Conservation (phyloP, 2,329 filamentous ascomycete species). For the Raffaelea deltoideospora region DNA sequence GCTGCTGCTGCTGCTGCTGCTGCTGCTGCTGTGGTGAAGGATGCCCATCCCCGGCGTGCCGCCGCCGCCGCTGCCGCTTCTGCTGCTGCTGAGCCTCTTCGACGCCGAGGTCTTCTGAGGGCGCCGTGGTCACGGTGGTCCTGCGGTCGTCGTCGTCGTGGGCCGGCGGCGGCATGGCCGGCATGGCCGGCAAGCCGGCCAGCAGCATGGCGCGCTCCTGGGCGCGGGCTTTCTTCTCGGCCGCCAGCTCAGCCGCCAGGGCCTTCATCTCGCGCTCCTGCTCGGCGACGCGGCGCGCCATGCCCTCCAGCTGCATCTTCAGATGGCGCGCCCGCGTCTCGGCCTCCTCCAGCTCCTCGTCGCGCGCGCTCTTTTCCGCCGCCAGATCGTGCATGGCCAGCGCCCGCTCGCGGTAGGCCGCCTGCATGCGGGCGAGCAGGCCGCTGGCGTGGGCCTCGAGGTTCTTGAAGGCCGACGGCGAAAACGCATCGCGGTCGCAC, state of each 20-base stretch:
- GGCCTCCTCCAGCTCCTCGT: constrained; percentile 41
- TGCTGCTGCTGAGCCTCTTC: constrained; percentile 30
- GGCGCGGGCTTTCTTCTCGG: constrained; percentile 31
- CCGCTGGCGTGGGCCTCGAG: constrained; percentile 42
- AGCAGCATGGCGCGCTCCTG: constrained; percentile 21
- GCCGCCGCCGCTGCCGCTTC: constrained; percentile 17
- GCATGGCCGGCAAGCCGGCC: constrained; percentile 8
- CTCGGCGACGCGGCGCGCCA: constrained; percentile 36
- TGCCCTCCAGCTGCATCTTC: constrained; percentile 43
- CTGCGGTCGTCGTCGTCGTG: constrained; percentile 2
- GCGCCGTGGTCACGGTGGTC: constrained; percentile 12
- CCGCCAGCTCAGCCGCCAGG: constrained; percentile 28
- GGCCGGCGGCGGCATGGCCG: background rate
- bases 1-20: constrained; percentile 22
- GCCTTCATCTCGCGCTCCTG: constrained; percentile 33
- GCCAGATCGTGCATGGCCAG: constrained; percentile 32
- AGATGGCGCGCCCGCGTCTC: constrained; percentile 36
- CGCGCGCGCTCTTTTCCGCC: constrained; percentile 35
- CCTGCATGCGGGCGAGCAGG: constrained; percentile 39
- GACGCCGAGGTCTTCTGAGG: constrained; percentile 34
- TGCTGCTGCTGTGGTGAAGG: constrained; percentile 24
- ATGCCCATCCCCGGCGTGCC: too few species aligned
- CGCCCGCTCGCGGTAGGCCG: constrained; percentile 40
- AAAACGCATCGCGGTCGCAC: constrained; percentile 33
- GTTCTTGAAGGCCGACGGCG: constrained; percentile 44